Evolutionary conservation across 2,329 filamentous ascomycete genomes (phyloP).

Genomic region (Fusarium irregulare): DNA sequence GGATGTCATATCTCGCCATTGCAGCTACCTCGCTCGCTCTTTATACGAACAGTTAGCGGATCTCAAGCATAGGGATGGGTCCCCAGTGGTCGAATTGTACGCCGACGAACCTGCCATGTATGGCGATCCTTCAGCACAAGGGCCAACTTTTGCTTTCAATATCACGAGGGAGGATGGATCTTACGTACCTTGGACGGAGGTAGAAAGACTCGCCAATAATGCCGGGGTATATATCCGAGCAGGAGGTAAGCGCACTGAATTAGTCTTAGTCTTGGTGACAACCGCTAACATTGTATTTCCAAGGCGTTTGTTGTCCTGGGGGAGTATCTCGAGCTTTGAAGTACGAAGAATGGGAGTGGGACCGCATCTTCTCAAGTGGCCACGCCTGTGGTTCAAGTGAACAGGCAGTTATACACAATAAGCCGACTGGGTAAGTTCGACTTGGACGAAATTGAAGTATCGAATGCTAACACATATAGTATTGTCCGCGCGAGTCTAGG

Average conservation of each 20-base stretch:
- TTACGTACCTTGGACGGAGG: constrained; percentile 66
- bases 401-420: constrained; percentile 63
- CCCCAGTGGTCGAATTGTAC: constrained; percentile 65
- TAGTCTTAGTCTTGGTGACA: too few species aligned
- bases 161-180: constrained; percentile 63
- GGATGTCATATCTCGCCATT: constrained; percentile 67
- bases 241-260: constrained; percentile 51
- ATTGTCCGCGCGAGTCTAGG: constrained; percentile 71
- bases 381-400: constrained; percentile 68
- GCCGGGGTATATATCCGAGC: constrained; percentile 69
- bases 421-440: constrained; percentile 62
- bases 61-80: constrained; percentile 66
- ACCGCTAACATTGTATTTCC: neutral
- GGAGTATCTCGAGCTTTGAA: constrained; percentile 60
- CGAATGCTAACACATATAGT: constrained; percentile 48
- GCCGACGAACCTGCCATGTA: constrained; percentile 59
- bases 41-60: constrained; percentile 60
- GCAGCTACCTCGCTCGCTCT: constrained; percentile 62
- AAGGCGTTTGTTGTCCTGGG: constrained; percentile 62
- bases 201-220: constrained; percentile 68
- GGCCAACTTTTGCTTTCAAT: constrained; percentile 74
- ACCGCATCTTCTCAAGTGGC: constrained; percentile 65
- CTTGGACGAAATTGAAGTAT: neutral
- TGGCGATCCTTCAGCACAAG: constrained; percentile 64
- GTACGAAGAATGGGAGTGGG: constrained; percentile 66